These are phyloP conservation scores for Botryosphaeria dothidea DNA, from an alignment of 2,329 filamentous ascomycete species.

Conservation along the genomic window DNA sequence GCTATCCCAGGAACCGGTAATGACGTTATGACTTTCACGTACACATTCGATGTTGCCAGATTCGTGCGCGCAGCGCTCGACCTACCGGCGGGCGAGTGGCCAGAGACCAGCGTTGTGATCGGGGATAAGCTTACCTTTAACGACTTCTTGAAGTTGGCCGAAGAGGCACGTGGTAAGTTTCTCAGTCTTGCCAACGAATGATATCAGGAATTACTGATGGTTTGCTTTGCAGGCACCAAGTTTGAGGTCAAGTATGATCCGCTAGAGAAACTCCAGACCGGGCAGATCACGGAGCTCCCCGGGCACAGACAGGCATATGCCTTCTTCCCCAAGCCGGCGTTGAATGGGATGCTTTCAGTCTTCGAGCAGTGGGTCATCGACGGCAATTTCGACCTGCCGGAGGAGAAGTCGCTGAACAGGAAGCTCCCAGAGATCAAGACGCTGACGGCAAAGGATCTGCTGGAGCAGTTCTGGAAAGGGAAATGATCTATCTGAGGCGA, in stretches of 20 bases:
- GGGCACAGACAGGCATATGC: background rate
- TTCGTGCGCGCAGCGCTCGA: conserved; percentile 47
- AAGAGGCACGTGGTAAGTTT: conserved; percentile 7
- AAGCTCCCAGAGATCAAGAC: background rate
- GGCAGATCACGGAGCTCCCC: background rate
- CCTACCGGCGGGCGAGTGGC: conserved; percentile 43
- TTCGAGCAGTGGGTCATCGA: background rate
- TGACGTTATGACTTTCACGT: conserved; percentile 47
- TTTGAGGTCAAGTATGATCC: background rate
- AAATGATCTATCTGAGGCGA: no score
- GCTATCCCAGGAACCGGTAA: conserved; percentile 53
- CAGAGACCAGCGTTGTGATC: conserved; percentile 29
- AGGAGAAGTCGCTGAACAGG: background rate
- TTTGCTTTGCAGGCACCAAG: background rate
- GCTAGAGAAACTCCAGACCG: background rate
- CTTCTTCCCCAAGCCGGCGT: background rate
- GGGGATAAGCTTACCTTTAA: conserved; percentile 23
- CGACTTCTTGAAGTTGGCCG: conserved; percentile 21
- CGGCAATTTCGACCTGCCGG: background rate
- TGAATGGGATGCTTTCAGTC: background rate
- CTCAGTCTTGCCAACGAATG: no score
- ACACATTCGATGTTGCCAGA: conserved; percentile 51
- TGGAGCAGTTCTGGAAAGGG: background rate
- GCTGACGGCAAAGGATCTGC: background rate
- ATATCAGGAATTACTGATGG: no score